Evolutionary conservation across 352 stramenopile genomes (phyloP).

Genomic region (Phytophthora sansomeana): DNA sequence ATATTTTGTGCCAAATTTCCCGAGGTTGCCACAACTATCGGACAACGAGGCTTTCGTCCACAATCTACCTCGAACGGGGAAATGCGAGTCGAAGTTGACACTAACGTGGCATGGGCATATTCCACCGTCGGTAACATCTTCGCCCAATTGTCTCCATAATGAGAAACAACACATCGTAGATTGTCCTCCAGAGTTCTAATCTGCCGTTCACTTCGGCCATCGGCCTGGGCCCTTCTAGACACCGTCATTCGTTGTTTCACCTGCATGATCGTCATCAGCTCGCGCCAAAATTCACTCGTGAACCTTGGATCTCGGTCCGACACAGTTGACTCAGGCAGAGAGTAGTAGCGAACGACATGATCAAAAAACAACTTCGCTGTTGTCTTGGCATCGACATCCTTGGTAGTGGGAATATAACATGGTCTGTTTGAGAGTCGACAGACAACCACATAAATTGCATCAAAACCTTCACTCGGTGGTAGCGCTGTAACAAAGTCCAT

Average conservation of each 20-base stretch:
- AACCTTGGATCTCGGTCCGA: not conserved
- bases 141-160: slow-evolving; percentile 16
- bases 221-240: slow-evolving; percentile 9
- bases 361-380: slow-evolving; percentile 12
- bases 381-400: slow-evolving; percentile 9
- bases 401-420: slow-evolving; percentile 9
- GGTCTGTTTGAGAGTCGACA: slow-evolving; percentile 6
- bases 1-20: slow-evolving; percentile 1
- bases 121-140: slow-evolving; percentile 11
- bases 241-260: slow-evolving; percentile 21
- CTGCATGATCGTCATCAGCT: slow-evolving; percentile 15
- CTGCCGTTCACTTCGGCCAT: slow-evolving; percentile 9
- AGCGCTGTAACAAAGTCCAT: slow-evolving; percentile 12
- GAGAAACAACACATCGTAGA: slow-evolving; percentile 14
- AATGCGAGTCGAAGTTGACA: slow-evolving; percentile 6
- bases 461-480: slow-evolving; percentile 6
- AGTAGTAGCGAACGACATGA: slow-evolving; percentile 7
- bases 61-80: slow-evolving; percentile 14
- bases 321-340: not conserved
- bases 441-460: slow-evolving; percentile 8
- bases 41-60: slow-evolving; percentile 6
- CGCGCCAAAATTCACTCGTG: slow-evolving; percentile 12
- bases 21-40: slow-evolving; percentile 4
- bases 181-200: slow-evolving; percentile 12
- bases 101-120: slow-evolving; percentile 14